Evolutionary conservation across 257 asterid genomes (phyloP), one percentile per base, ranked within the genome.

Genomic region (Cordia subcordata): DNA sequence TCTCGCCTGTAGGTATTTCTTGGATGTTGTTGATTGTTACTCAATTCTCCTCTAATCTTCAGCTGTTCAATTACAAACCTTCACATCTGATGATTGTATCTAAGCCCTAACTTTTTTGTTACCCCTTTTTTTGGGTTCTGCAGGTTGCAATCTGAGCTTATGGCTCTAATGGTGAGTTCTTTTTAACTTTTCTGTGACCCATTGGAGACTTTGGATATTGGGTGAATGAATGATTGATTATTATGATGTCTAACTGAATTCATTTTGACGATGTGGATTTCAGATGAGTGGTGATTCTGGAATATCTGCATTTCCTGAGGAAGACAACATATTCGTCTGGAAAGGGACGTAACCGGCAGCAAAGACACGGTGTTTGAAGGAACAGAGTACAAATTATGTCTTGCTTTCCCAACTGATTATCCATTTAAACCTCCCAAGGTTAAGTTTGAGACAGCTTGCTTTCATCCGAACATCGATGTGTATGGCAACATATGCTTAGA

Each of bases 271-370:
- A 5, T 51, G 11, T 54, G 19, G 9, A 57, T 13, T 32, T 5
- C 55, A 86, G 95, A 92, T 92, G 96, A 77, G 96, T 39, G 96
- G 99, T 21, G 96, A 81, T 69, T 55, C 81, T 32, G 96, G 93
- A n/a, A 81, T 86, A 67, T 88, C 98, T 19, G 98, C 96, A 2
- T 92, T 92, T 68, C 98, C 96, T 0, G 98, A 86, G 75, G 98
- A 92, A 64, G 96, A 88, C 75, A 88, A 92, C 85, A 88, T 92
- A 58, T 88, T 88, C 75, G 72, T 81, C 73, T 92, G 98, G 95
- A 92, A 88, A 81, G 95, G 96, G 57, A 92, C 96, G 33, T 92
- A 46, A 69, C 69, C 8, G 99, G 97, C 35, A 86, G 96, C 94
- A 86, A 74, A 55, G 99, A 82, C 22, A 93, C 99, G 0, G 94